phyloP scores from a whole-genome alignment of 371 early-diverging fungal species.

The Actinomucor elegans region DNA sequence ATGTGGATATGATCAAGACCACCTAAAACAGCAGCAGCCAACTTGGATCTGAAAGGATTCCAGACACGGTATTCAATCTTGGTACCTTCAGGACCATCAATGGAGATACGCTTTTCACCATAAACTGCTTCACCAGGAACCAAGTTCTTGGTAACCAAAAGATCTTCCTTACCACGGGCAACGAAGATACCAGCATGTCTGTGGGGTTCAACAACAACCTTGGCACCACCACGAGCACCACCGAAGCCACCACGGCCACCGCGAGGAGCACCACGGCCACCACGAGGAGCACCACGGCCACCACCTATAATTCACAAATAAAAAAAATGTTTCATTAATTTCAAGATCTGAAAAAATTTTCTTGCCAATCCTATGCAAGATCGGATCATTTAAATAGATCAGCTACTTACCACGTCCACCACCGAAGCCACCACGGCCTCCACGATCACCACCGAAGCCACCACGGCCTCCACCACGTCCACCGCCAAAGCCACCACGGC shows the following conservation, averaged over 20 bases:
- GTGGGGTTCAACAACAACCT: conserved; percentile 97
- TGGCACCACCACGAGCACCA: conserved; percentile 87
- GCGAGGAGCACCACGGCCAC: conserved; percentile 45
- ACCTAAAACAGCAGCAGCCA: conserved; percentile 99
- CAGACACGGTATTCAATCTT: conserved; percentile 99
- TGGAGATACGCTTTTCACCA: conserved; percentile 98
- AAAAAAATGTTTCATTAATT: no score
- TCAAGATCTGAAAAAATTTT: background rate
- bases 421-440: conserved; percentile 37
- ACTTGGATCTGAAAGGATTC: conserved; percentile 99
- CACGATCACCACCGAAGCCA: conserved; percentile 36
- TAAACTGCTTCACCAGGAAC: conserved; percentile 99
- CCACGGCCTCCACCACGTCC: conserved; percentile 15
- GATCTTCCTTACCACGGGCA: conserved; percentile 99
- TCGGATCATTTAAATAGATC: background rate
- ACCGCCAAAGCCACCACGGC: conserved; percentile 14
- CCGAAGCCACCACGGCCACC: conserved; percentile 50
- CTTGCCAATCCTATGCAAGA: no score
- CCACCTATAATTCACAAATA: conserved; percentile 10
- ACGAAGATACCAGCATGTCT: conserved; percentile 97
- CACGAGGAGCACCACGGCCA: conserved; percentile 29
- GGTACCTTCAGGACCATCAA: conserved; percentile 92
- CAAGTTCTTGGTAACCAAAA: conserved; percentile 98
- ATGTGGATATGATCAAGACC: conserved; percentile 98
- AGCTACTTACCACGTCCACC: conserved; percentile 40